A percentile compares a stretch with the other conserved stretches of the same genome.
These are phyloP conservation scores for Rhizophagus prolifer DNA, from an alignment of 192 early-diverging fungal species.

Conservation along the genomic window DNA sequence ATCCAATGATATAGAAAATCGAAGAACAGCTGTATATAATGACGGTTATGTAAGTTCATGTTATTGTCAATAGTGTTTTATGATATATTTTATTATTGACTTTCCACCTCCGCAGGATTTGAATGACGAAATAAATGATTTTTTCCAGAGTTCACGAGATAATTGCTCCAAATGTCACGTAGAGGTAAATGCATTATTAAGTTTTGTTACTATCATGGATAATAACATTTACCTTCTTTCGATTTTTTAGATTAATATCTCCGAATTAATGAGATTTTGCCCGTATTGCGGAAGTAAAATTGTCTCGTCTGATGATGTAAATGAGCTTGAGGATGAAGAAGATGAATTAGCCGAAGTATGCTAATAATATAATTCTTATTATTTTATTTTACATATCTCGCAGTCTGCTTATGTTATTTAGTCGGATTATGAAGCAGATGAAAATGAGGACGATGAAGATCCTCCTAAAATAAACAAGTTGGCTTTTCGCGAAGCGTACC, in stretches of 20 bases:
- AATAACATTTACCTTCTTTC: neutral
- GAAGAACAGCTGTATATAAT: slow-evolving; percentile 11
- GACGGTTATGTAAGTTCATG: neutral
- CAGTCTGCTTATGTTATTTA: too few species aligned
- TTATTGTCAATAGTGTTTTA: too few species aligned
- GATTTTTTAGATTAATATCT: slow-evolving; percentile 13
- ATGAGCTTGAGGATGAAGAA: too few species aligned
- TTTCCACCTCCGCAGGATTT: too few species aligned
- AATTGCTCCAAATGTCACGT: neutral
- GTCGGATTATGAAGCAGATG: slow-evolving; percentile 12
- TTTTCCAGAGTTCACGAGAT: too few species aligned
- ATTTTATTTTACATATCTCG: too few species aligned
- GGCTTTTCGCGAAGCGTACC: slow-evolving; percentile 6
- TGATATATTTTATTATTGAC: too few species aligned
- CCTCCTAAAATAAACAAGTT: slow-evolving; percentile 18
- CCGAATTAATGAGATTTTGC: neutral
- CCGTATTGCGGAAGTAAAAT: neutral
- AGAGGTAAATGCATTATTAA: slow-evolving; percentile 6
- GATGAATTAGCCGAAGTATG: too few species aligned
- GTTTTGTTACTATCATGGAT: neutral
- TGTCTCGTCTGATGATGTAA: neutral
- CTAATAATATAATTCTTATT: too few species aligned
- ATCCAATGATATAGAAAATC: slow-evolving; percentile 24
- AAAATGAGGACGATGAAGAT: neutral
- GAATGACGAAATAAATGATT: too few species aligned